Conservation (phyloP, 352 stramenopile species). For the Globisporangium echinulatum region DNA sequence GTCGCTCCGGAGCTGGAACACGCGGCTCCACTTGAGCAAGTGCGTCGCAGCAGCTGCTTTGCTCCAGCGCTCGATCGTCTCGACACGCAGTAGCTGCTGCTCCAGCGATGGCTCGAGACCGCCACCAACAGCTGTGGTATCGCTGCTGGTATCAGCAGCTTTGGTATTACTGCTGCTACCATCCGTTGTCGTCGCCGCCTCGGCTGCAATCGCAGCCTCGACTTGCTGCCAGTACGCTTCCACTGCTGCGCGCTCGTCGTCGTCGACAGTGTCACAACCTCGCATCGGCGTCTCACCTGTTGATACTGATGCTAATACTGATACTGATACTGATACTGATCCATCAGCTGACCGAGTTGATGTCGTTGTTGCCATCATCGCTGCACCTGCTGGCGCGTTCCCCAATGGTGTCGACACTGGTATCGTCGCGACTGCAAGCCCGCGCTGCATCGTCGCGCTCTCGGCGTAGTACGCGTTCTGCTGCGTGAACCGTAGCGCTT, state of each 20-base stretch:
- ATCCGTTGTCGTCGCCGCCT: not conserved
- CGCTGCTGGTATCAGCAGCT: not conserved
- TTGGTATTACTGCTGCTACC: not conserved
- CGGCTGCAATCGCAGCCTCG: slow-evolving; percentile 11
- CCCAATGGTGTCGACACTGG: not conserved
- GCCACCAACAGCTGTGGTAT: not conserved
- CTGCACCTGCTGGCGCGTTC: slow-evolving; percentile 1
- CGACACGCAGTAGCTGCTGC: slow-evolving; percentile 8
- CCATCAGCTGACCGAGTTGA: not conserved
- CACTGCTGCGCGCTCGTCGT: slow-evolving; percentile 23
- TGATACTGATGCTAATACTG: not conserved
- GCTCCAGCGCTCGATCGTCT: slow-evolving; percentile 31
- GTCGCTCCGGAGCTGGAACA: slow-evolving; percentile 30
- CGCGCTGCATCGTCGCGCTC: slow-evolving; percentile 18
- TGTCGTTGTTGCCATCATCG: slow-evolving; percentile 7
- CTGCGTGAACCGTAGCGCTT: slow-evolving; percentile 53
- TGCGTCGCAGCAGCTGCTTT: slow-evolving; percentile 17
- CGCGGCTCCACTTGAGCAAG: slow-evolving; percentile 41
- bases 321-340: not conserved
- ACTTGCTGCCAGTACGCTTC: slow-evolving; percentile 34
- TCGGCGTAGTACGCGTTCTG: slow-evolving; percentile 72
- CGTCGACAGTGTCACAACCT: not conserved
- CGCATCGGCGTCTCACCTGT: not conserved
- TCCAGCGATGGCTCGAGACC: no score
- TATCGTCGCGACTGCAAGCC: not conserved